Evolutionary conservation across 257 asterid species (phyloP), one percentile per base, ranked within the genome.

Genomic region (Verbena officinalis): DNA sequence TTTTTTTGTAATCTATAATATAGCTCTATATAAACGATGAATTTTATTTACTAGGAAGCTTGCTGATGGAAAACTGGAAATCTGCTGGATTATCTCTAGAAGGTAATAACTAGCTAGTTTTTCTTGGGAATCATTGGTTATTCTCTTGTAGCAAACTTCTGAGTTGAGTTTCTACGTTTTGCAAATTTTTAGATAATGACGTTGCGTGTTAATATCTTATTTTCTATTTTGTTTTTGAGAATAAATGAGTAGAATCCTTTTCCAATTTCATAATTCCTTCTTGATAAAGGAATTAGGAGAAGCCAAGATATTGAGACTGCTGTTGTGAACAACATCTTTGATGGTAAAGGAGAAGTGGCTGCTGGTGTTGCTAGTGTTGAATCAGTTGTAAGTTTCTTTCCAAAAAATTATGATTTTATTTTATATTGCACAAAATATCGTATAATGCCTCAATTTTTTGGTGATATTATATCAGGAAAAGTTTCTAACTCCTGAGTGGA

Each of bases 321-420:
- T 52, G 79, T 77, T 20, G 95, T 88, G 39, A 80, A 91, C 87
- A 80, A 84, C 65, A 74, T 90, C 58, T 90, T 83, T 77, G 99
- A 93, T 69, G 82, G 77, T 55, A 77, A 76, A 74, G 99, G 99
- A 65, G 99, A 93, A 69, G 51, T 90, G 78, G 95, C 92, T 53
- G 95, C 95, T 61, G 97, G 76, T 71, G 95, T 93, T 30, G 97
- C 99, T 73, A 79, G 92, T 64, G 92, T 86, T 19, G 95, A 86
- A 72, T 80, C 94, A 33, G 66, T 93, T 21, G 99, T 90, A 80
- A 79, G 95, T 77, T 64, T 49, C 53, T 46, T 39, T 60, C 9
- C 10, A 4, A 42, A 51, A 57, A 59, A 27, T 2, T 5, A 27
- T 27, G 5, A 5, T 27, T 27, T 27, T n/a, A n/a, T 27, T 27